Evolutionary conservation across 2,329 filamentous ascomycete genomes (phyloP).

Genomic region (Bipolaris gigantea): DNA sequence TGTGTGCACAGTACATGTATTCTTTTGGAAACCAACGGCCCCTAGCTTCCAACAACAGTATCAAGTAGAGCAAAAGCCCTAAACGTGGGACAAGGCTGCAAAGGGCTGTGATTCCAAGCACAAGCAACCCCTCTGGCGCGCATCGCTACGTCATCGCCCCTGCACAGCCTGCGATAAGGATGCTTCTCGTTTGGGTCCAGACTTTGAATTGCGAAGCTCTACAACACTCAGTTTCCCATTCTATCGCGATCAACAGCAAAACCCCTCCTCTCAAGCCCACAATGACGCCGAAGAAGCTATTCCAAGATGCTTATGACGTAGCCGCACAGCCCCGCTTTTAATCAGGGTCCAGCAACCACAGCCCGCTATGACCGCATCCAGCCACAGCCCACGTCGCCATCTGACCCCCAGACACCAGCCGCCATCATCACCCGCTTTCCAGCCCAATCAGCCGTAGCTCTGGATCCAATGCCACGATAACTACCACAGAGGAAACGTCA

Average conservation of each 20-base stretch:
- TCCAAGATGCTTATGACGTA: slow-evolving; percentile 24
- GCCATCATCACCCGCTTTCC: slow-evolving; percentile 16
- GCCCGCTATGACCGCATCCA: slow-evolving; percentile 16
- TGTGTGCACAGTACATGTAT: not conserved
- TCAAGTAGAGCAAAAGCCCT: not conserved
- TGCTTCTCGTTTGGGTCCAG: not conserved
- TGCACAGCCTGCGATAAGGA: not conserved
- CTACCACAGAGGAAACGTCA: slow-evolving; percentile 16
- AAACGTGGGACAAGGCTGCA: not conserved
- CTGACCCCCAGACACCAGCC: slow-evolving; percentile 11
- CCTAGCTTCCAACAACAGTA: not conserved
- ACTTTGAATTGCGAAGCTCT: not conserved
- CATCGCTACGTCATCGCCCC: slow-evolving; percentile 1
- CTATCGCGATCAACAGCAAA: slow-evolving; percentile 1
- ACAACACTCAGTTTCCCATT: not conserved
- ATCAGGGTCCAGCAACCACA: slow-evolving; percentile 8
- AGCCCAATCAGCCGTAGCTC: slow-evolving; percentile 17
- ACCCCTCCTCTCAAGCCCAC: slow-evolving; percentile 1
- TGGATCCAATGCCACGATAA: not conserved
- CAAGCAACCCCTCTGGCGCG: not conserved
- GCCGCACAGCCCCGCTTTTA: not conserved
- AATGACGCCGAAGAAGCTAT: slow-evolving; percentile 21
- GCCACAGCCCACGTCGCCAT: slow-evolving; percentile 6
- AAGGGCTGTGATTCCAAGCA: not conserved
- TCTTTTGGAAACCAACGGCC: not conserved